Percentiles rank a stretch among this genome's conserved stretches.
Conservation (phyloP, 2,329 filamentous ascomycete genomes). For the Thermomyces lanuginosus region DNA sequence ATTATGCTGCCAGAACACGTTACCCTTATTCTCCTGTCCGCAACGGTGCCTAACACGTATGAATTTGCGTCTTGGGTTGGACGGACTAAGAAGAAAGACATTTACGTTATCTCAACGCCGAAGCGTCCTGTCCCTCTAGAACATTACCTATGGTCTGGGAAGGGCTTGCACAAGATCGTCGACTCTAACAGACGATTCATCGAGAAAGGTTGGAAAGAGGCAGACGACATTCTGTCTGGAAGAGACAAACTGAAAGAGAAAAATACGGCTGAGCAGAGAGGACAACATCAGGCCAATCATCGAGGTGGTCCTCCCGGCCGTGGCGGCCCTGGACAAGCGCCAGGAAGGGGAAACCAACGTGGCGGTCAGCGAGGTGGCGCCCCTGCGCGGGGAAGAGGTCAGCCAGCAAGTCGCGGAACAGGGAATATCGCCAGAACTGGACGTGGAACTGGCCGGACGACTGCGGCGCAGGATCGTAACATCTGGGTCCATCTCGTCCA, state of each 20-base stretch:
- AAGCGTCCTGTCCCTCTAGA: conserved; percentile 91
- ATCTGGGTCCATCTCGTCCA: conserved; percentile 94
- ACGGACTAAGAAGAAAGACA: conserved; percentile 93
- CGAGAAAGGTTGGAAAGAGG: conserved; percentile 87
- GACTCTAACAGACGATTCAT: conserved; percentile 82
- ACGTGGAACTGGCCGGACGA: conserved; percentile 68
- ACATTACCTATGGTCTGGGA: conserved; percentile 90
- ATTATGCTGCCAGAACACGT: conserved; percentile 98
- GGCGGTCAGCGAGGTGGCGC: conserved; percentile 17
- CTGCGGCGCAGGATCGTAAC: conserved; percentile 85
- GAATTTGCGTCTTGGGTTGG: conserved; percentile 99
- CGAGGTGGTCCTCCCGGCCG: conserved; percentile 39
- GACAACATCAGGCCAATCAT: conserved; percentile 35
- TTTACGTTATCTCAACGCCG: conserved; percentile 94
- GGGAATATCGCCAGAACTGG: conserved; percentile 87
- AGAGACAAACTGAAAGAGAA: conserved; percentile 56
- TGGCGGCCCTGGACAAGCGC: conserved; percentile 36
- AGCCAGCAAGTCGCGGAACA: conserved; percentile 41
- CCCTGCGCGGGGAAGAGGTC: conserved; percentile 34
- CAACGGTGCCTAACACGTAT: conserved; percentile 91
- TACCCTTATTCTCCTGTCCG: conserved; percentile 83
- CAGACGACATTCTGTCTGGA: conserved; percentile 64
- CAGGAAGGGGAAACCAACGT: conserved; percentile 29
- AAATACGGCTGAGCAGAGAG: conserved; percentile 37
- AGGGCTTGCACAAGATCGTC: conserved; percentile 86